Evolutionary conservation across 2,329 filamentous ascomycete species (phyloP).

Genomic region (Sphaerostilbella broomeana): DNA sequence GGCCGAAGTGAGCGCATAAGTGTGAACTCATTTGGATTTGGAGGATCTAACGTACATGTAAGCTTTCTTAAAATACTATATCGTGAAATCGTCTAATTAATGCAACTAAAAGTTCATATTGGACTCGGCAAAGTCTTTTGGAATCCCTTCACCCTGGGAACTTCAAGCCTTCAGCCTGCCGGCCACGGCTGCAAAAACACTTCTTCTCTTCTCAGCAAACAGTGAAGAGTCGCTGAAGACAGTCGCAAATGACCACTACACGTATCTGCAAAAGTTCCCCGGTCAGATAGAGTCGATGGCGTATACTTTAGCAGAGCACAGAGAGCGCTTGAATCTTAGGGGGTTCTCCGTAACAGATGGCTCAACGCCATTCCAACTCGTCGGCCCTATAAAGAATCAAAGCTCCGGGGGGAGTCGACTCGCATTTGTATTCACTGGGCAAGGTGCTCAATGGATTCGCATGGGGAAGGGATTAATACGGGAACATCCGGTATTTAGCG

Average conservation of each 20-base stretch:
- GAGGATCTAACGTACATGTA: conserved; percentile 34
- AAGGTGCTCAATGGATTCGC: conserved; percentile 29
- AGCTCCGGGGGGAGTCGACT: too few species aligned
- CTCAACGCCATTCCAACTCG: too few species aligned
- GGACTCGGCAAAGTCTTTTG: neutral
- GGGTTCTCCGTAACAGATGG: neutral
- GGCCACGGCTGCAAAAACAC: neutral
- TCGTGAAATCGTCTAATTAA: too few species aligned
- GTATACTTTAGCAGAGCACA: neutral
- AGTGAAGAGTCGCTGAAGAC: neutral
- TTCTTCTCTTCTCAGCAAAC: neutral
- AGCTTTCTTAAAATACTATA: too few species aligned
- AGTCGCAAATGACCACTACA: neutral
- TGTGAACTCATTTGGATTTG: conserved; percentile 35
- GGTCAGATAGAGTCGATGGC: neutral
- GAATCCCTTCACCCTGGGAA: conserved; percentile 7
- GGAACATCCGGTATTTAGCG: conserved; percentile 4
- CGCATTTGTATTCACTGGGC: conserved; percentile 29
- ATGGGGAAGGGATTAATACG: conserved; percentile 23
- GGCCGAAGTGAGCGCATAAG: conserved; percentile 22
- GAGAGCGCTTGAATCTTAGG: neutral
- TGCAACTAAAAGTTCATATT: too few species aligned
- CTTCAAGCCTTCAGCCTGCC: neutral
- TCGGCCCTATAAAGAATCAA: too few species aligned
- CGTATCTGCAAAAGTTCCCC: neutral